Evolutionary conservation across 768 basidiomycete species (phyloP), one percentile per base, ranked within the genome.

Genomic region (Tulasnella sp.): DNA sequence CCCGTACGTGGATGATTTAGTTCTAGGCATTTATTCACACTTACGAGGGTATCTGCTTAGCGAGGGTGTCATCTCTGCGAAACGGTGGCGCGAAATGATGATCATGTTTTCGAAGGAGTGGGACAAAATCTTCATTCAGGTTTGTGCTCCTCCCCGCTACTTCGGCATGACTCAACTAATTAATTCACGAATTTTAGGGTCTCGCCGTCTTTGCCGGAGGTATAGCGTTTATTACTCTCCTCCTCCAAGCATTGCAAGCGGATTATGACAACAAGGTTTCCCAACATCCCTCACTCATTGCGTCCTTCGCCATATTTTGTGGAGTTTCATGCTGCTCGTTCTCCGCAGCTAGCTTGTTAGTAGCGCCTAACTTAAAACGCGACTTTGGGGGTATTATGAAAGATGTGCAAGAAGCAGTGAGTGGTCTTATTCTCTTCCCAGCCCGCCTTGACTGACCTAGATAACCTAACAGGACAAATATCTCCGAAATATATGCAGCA

Each of bases 31-130:
- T n/a, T n/a, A n/a, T n/a, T n/a, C n/a, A n/a, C n/a, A n/a, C 75
- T 54, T 9, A 37, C 54, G 9, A 18, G 40, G 44, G 31, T 12
- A 48, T 20, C n/a, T n/a, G n/a, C 6, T 42, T 24, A 76, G 75
- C 34, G 42, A 28, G 16, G 46, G 54, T 28, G 34, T 76, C 31
- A 37, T 76, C 24, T 76, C 54, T 34, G 48, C 40, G 3, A 76
- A 50, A 18, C 46, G 48, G 4, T 76, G 75, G 46, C 46, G 34
- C 18, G 41, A 46, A 6, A 76, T 76, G 75, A 76, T 76, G 75
- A 28, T 1, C 22, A 46, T 20, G 31, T 76, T 76, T 50, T 18
- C 44, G 18, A 50, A 20, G 18, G 75, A 76, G 28, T 76, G 75
- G 75, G 75, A 76, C 8, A 46, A 54, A 16, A 76, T 76, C 24